phyloP scores from a whole-genome alignment of 2,329 filamentous ascomycete species.

The Talaromyces verruculosus region DNA sequence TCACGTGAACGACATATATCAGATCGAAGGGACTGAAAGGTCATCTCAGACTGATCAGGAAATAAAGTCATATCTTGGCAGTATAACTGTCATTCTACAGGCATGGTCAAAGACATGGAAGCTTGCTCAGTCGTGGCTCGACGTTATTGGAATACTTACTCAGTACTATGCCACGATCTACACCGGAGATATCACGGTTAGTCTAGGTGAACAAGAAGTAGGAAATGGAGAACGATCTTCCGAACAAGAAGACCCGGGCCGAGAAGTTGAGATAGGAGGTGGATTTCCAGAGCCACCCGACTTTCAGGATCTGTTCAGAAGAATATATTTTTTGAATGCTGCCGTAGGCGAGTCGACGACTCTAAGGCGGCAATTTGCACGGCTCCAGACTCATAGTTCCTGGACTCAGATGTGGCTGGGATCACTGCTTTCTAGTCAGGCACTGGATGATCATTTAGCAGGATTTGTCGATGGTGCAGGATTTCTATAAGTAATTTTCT shows the following conservation, averaged over 20 bases:
- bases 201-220: background rate
- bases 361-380: conserved; percentile 4
- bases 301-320: conserved; percentile 1
- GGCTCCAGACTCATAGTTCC: background rate
- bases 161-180: conserved; percentile 2
- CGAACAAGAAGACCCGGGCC: background rate
- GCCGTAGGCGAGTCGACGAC: conserved; percentile 2
- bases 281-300: conserved; percentile 4
- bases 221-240: background rate
- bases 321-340: conserved; percentile 8
- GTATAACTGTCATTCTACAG: background rate
- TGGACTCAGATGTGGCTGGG: conserved; percentile 8
- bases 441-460: conserved; percentile 2
- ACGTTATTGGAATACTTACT: background rate
- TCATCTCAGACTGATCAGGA: background rate
- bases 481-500: background rate
- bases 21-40: background rate
- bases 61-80: conserved; percentile 1
- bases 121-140: conserved; percentile 6
- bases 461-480: background rate
- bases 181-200: background rate
- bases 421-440: background rate
- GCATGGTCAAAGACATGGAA: conserved; percentile 10
- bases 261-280: conserved; percentile 4
- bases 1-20: background rate